phyloP scores from a whole-genome alignment of 2,329 filamentous ascomycete species.

The Calonectria henricotiae region DNA sequence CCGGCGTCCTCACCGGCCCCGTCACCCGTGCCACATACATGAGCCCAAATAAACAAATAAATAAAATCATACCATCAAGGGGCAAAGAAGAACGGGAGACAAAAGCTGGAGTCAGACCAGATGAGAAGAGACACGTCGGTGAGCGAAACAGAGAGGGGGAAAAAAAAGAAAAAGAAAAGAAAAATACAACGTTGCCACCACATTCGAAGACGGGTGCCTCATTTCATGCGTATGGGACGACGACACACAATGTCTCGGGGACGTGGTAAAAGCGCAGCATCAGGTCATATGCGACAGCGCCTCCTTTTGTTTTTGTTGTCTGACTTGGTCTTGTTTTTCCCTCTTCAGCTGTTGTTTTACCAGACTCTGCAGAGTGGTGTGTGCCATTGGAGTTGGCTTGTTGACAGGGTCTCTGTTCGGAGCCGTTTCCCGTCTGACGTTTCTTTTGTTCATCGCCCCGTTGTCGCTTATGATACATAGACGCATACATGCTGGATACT shows the following conservation, averaged over 20 bases:
- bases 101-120: background rate
- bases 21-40: background rate
- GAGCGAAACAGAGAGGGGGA: background rate
- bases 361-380: constrained; percentile 17
- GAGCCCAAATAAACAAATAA: background rate
- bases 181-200: background rate
- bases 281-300: constrained; percentile 17
- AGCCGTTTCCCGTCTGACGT: constrained; percentile 16
- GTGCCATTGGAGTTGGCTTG: constrained; percentile 8
- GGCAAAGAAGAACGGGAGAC: background rate
- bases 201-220: constrained; percentile 9
- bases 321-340: constrained; percentile 2
- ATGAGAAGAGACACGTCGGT: constrained; percentile 10
- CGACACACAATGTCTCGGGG: constrained; percentile 12
- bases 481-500: background rate
- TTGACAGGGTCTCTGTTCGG: constrained; percentile 14
- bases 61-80: constrained; percentile 6
- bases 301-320: background rate
- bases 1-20: constrained; percentile 13
- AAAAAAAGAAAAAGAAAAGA: background rate
- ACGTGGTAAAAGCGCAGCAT: constrained; percentile 14
- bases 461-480: constrained; percentile 2
- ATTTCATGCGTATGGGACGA: constrained; percentile 14
- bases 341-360: constrained; percentile 15
- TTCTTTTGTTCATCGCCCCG: constrained; percentile 20